Conservation (phyloP, 164 flowering plant species). For the Euptelea pleiosperma region DNA sequence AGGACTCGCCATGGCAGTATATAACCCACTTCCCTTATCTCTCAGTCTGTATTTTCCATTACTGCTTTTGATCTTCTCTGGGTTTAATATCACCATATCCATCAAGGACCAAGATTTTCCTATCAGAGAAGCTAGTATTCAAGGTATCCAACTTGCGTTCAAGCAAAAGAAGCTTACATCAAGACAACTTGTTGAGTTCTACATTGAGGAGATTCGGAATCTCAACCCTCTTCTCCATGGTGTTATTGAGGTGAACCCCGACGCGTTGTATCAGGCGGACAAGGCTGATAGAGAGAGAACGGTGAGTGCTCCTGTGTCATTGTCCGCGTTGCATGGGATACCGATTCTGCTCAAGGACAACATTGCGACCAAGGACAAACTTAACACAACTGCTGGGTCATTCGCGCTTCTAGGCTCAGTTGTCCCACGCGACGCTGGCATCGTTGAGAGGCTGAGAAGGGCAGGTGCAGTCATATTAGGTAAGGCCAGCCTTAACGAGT, state of each 20-base stretch:
- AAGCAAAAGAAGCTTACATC: constrained; percentile 26
- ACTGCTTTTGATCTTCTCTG: neutral
- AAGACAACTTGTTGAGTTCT: constrained; percentile 27
- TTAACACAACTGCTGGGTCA: constrained; percentile 58
- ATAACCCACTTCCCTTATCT: neutral
- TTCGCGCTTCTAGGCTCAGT: constrained; percentile 42
- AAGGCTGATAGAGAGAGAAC: constrained; percentile 30
- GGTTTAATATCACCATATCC: neutral
- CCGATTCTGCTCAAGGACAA: constrained; percentile 51
- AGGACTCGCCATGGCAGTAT: neutral
- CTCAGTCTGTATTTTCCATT: neutral
- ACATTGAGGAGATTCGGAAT: constrained; percentile 25
- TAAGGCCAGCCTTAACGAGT: constrained; percentile 19
- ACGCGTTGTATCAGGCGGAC: constrained; percentile 31
- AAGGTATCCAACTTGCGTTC: constrained; percentile 46
- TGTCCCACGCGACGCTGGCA: constrained; percentile 48
- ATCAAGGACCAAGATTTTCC: constrained; percentile 13
- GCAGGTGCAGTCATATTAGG: constrained; percentile 46
- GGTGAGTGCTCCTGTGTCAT: neutral
- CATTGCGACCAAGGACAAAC: constrained; percentile 44
- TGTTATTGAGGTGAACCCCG: constrained; percentile 48
- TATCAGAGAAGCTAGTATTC: constrained; percentile 47
- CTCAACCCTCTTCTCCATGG: constrained; percentile 35
- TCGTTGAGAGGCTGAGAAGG: constrained; percentile 38
- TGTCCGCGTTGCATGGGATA: constrained; percentile 13